Evolutionary conservation across 2,329 filamentous ascomycete species (phyloP), one percentile per base, ranked within the genome.

Genomic region (Sporothrix protearum): DNA sequence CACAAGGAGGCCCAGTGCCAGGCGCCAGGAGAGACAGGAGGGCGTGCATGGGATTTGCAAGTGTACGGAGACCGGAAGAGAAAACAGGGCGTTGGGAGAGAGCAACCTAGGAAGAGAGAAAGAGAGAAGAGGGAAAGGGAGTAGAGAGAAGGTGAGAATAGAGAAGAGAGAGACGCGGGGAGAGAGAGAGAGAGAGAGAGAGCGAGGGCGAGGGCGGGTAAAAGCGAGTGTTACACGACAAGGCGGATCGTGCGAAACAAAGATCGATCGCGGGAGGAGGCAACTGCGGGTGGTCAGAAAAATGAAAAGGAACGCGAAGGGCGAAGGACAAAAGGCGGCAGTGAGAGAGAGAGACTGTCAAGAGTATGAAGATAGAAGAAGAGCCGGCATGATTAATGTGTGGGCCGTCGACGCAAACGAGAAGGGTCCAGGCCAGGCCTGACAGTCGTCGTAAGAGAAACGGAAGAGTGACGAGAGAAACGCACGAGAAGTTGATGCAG

Each of bases 21-120:
- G 45, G 64, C 16, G 45, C 64, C 45, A 49, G 64, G 64, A 49
- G 64, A 55, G 33, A 55, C 66, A 55, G 49, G 66, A 68, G 49
- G 66, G 51, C 22, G 67, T 22, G 39, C 36, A 39, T 49, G n/a
- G 55, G 55, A 70, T 47, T n/a, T 47, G 51, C 55, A 14, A 22
- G 8, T 30, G 67, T 69, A 36, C 51, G 12, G 22, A 55, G n/a
- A 16, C 49, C 28, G 12, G 66, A 25, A 42, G 67, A n/a, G 33
- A 30, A 45, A 45, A 69, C 36, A 42, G 42, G 22, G 22, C 30
- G 67, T 12, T 25, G 53, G 42, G 28, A 3, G 42, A 2, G 45
- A 66, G 33, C 3, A 25, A 14, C 53, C 51, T 12, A 61, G 9
- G 9, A 12, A 36, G 22, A 25, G 49, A 28, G 49, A 47, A 25